A percentile compares a stretch with the other conserved stretches of the same genome.
phyloP scores from a whole-genome alignment of 805 yeast species.

The Diddensiella transvaalensis region DNA sequence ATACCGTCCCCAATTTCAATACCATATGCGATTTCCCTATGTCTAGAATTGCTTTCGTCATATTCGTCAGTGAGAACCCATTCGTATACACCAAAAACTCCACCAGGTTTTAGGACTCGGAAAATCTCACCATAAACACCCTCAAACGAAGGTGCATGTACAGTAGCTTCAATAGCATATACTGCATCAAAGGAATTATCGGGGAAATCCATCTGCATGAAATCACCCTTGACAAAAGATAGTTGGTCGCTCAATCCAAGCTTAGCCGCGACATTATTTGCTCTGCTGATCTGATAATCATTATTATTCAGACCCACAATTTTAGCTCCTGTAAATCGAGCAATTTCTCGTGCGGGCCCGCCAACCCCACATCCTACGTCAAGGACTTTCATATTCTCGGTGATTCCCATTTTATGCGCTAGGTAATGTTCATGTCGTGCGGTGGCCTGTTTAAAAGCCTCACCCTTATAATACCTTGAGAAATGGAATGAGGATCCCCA shows the following conservation, averaged over 20 bases:
- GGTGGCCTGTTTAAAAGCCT: constrained; percentile 87
- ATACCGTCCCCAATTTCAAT: constrained; percentile 98
- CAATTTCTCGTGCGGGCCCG: constrained; percentile 97
- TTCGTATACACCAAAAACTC: constrained; percentile 95
- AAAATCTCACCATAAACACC: constrained; percentile 94
- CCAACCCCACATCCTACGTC: constrained; percentile 99
- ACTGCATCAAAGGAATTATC: constrained; percentile 91
- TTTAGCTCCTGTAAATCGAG: constrained; percentile 82
- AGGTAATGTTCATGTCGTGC: constrained; percentile 94
- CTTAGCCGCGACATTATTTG: constrained; percentile 70
- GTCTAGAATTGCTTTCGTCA: constrained; percentile 82
- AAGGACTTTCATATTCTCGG: constrained; percentile 77
- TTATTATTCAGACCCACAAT: constrained; percentile 93
- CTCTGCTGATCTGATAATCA: constrained; percentile 92
- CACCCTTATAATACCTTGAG: constrained; percentile 89
- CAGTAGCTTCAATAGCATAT: constrained; percentile 97
- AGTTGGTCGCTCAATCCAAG: constrained; percentile 67
- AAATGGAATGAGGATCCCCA: constrained; percentile 99
- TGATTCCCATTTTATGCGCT: constrained; percentile 79
- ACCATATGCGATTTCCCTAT: constrained; percentile 93
- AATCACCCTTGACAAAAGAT: constrained; percentile 91
- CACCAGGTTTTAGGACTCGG: constrained; percentile 96
- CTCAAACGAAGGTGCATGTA: constrained; percentile 93
- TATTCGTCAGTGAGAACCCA: constrained; percentile 98
- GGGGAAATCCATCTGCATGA: constrained; percentile 98